Evolutionary conservation across 495 filamentous ascomycete species (phyloP).

Genomic region (Filosporella fistucella): DNA sequence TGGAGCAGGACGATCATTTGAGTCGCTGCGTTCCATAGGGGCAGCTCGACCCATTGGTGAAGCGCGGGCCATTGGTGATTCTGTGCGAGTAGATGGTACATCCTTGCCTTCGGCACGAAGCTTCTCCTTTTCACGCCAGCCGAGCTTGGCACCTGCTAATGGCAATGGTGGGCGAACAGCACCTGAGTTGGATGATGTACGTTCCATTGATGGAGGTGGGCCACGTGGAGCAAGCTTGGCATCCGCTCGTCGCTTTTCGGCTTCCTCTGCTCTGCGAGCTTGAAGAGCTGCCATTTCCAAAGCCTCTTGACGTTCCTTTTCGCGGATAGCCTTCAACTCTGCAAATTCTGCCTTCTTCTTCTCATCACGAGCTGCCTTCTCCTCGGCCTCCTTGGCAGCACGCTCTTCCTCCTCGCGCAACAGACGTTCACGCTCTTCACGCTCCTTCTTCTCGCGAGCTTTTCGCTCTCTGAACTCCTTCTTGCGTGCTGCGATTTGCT

Average conservation of each 20-base stretch:
- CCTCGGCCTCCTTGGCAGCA: slow-evolving; percentile 71
- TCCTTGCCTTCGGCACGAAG: slow-evolving; percentile 18
- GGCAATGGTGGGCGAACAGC: slow-evolving; percentile 26
- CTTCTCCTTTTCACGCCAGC: slow-evolving; percentile 25
- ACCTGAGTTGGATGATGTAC: slow-evolving; percentile 31
- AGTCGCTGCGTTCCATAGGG: slow-evolving; percentile 36
- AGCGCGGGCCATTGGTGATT: slow-evolving; percentile 19
- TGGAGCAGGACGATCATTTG: slow-evolving; percentile 39
- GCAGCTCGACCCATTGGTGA: slow-evolving; percentile 13
- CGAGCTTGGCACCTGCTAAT: slow-evolving; percentile 22
- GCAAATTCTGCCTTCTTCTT: slow-evolving; percentile 54
- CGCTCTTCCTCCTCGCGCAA: slow-evolving; percentile 83
- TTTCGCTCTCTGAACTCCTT: slow-evolving; percentile 77
- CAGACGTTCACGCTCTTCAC: slow-evolving; percentile 72
- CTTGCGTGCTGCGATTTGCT: slow-evolving; percentile 78
- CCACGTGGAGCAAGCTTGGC: slow-evolving; percentile 37
- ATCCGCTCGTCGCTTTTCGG: slow-evolving; percentile 43
- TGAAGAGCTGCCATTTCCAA: slow-evolving; percentile 45
- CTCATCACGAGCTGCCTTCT: slow-evolving; percentile 69
- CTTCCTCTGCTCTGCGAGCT: slow-evolving; percentile 48
- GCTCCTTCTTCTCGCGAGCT: slow-evolving; percentile 71
- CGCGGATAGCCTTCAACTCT: slow-evolving; percentile 74
- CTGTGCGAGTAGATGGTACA: slow-evolving; percentile 16
- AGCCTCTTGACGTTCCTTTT: slow-evolving; percentile 70
- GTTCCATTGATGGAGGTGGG: slow-evolving; percentile 23